phyloP scores from a whole-genome alignment of 129 eudicot genomes.

The Deinandra increscens region DNA sequence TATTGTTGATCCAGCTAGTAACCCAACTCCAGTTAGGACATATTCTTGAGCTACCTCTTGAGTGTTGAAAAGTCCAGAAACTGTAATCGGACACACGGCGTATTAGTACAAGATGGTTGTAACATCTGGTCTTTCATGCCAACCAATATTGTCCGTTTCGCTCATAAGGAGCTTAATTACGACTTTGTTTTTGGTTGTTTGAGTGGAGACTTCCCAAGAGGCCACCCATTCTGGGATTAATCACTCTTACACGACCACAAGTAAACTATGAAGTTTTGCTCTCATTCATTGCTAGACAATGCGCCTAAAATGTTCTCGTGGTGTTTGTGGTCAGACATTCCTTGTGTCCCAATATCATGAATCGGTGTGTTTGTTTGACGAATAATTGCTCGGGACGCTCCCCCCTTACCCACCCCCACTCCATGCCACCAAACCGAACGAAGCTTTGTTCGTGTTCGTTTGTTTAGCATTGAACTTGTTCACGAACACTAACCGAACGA shows the following conservation, averaged over 20 bases:
- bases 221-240: too few species aligned
- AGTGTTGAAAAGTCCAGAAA: conserved; percentile 56
- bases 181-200: not conserved
- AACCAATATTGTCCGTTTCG: not conserved
- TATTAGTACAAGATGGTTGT: not conserved
- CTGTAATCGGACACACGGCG: conserved; percentile 34
- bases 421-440: too few species aligned
- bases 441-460: too few species aligned
- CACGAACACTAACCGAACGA: too few species aligned
- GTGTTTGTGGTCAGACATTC: not conserved
- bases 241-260: too few species aligned
- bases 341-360: too few species aligned
- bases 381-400: too few species aligned
- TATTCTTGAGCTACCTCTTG: conserved; percentile 57
- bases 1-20: conserved; percentile 75
- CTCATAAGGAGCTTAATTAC: not conserved
- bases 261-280: not conserved
- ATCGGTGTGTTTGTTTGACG: too few species aligned
- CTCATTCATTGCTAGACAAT: not conserved
- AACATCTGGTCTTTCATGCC: not conserved
- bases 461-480: too few species aligned
- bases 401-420: too few species aligned
- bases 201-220: not conserved
- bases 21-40: conserved; percentile 65
- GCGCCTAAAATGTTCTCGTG: not conserved